These are phyloP conservation scores for Beta lomatogona DNA, from an alignment of 179 eudicot species.

Conservation along the genomic window DNA sequence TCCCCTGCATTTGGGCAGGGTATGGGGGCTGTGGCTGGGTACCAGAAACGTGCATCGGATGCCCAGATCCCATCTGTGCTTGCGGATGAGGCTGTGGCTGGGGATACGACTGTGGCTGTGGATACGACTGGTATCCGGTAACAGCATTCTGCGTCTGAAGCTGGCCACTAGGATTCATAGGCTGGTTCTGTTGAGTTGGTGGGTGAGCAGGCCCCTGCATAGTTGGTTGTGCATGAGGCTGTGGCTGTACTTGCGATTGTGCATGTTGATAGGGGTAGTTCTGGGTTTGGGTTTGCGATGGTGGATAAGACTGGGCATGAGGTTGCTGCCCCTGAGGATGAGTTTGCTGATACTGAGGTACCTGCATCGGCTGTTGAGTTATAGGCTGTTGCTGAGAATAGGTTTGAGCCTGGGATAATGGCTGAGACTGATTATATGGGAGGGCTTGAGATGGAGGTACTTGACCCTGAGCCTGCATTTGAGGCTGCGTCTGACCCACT, in stretches of 20 bases:
- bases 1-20: slow-evolving; percentile 55
- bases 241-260: slow-evolving; percentile 41
- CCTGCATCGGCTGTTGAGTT: slow-evolving; percentile 50
- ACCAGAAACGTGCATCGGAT: slow-evolving; percentile 45
- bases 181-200: slow-evolving; percentile 43
- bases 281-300: slow-evolving; percentile 37
- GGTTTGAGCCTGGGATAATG: slow-evolving; percentile 42
- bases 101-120: slow-evolving; percentile 56
- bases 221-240: slow-evolving; percentile 43
- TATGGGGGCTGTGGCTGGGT: slow-evolving; percentile 40
- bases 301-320: slow-evolving; percentile 43
- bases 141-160: slow-evolving; percentile 49
- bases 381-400: slow-evolving; percentile 42
- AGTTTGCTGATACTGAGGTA: slow-evolving; percentile 59
- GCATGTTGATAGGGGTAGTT: slow-evolving; percentile 39
- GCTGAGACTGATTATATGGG: slow-evolving; percentile 33
- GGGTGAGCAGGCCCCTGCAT: slow-evolving; percentile 31
- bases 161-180: slow-evolving; percentile 35
- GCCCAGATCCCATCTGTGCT: slow-evolving; percentile 51
- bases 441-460: slow-evolving; percentile 29
- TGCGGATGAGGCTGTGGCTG: slow-evolving; percentile 62
- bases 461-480: slow-evolving; percentile 35
- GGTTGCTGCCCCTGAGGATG: slow-evolving; percentile 43
- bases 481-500: slow-evolving; percentile 39
- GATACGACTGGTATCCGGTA: slow-evolving; percentile 66